Evolutionary conservation across 306 rosid genomes (phyloP).

Genomic region (Urtica urens): DNA sequence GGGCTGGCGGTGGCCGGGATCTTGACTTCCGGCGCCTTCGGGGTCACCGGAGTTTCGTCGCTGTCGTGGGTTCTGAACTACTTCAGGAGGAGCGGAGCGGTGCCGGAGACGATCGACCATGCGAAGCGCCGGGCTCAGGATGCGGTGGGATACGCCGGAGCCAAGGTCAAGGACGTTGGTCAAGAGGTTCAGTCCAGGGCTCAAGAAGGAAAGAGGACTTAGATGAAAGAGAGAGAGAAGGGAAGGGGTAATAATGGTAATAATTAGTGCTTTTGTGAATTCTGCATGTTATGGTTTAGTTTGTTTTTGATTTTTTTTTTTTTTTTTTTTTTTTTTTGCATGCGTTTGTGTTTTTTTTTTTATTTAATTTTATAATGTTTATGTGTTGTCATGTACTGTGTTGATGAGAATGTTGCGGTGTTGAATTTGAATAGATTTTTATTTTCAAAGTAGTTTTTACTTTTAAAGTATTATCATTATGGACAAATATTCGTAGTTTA

Average conservation of each 20-base stretch:
- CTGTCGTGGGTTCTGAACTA: constrained; percentile 51
- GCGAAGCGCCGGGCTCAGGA: constrained; percentile 47
- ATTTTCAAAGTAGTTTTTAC: no score
- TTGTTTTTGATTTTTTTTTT: background rate
- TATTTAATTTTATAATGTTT: background rate
- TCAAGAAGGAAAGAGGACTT: constrained; percentile 53
- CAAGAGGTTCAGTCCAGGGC: constrained; percentile 58
- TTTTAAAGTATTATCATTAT: no score
- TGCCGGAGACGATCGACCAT: constrained; percentile 36
- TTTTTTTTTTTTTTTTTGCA: background rate
- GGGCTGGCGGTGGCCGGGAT: constrained; percentile 41
- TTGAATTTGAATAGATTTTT: no score
- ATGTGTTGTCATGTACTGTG: background rate
- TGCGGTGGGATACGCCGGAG: constrained; percentile 42
- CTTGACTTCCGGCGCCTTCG: constrained; percentile 42
- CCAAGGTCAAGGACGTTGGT: constrained; percentile 73
- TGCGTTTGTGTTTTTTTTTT: background rate
- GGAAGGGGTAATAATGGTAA: background rate
- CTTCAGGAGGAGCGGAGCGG: constrained; percentile 21
- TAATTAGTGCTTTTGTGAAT: constrained; percentile 12
- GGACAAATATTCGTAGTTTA: no score
- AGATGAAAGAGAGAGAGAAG: background rate
- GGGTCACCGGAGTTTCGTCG: constrained; percentile 46
- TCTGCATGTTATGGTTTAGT: background rate
- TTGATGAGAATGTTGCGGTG: background rate